Conservation (phyloP, 2,329 filamentous ascomycete genomes). For the Xylaria sp. region DNA sequence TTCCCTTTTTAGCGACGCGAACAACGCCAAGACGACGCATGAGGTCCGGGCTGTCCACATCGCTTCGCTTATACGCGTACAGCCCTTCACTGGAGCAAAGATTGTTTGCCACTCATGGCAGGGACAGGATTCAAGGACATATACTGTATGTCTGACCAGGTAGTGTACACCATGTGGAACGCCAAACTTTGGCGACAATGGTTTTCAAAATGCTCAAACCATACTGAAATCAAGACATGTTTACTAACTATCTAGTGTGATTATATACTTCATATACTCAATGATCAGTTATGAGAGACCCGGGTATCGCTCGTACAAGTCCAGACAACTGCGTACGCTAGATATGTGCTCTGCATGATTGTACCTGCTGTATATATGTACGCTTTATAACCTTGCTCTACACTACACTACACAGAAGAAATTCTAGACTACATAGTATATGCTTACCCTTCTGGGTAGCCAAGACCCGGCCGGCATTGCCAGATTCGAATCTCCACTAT, state of each 20-base stretch:
- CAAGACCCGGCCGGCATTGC: neutral
- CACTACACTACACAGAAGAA: neutral
- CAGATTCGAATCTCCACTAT: constrained; percentile 2
- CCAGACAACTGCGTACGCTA: neutral
- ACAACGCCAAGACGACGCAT: neutral
- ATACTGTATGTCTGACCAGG: constrained; percentile 24
- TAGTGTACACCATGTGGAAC: constrained; percentile 1
- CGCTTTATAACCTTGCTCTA: neutral
- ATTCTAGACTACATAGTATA: neutral
- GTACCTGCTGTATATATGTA: neutral
- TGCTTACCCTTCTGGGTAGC: neutral
- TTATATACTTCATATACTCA: neutral
- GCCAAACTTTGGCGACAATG: constrained; percentile 9
- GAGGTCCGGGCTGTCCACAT: neutral
- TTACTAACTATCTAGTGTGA: neutral
- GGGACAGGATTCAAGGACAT: neutral
- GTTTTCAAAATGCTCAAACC: neutral
- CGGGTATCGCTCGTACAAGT: no score
- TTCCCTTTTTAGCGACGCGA: constrained; percentile 12
- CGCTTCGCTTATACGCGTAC: neutral
- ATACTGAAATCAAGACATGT: neutral
- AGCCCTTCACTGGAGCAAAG: neutral
- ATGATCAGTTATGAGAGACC: neutral
- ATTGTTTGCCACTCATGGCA: constrained; percentile 11
- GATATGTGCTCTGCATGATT: neutral